Evolutionary conservation across 768 basidiomycete genomes (phyloP), one percentile per base, ranked within the genome.

Genomic region (Lyophyllum semitale): DNA sequence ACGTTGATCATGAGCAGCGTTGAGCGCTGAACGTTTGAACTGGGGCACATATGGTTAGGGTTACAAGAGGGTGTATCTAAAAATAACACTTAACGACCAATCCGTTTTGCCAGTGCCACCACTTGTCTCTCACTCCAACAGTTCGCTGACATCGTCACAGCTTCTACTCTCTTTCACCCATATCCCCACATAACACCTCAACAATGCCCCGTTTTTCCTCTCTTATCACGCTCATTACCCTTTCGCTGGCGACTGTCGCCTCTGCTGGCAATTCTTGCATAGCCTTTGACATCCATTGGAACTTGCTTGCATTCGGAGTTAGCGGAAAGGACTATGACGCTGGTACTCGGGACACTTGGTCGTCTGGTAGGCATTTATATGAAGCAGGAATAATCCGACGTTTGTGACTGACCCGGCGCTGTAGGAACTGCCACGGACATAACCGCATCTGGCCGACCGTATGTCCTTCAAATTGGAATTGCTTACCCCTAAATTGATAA

Each of bases 221-320:
- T 23, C 50, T 55, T 18, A 4, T 58, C 53, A 61, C 60, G 47
- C 53, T 61, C 60, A 13, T 67, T 55, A 50, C 62, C 29, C 59
- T 69, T 26, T 64, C 61, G 17, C 43, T 66, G 42, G 58, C 57
- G 15, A 46, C 50, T 15, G 48, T 57, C 9, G 63, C 55, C 9
- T 58, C 56, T 48, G 65, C 65, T 48, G 53, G 58, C 43, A 63
- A 63, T 51, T 61, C 65, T 9, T 96, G 94, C 67, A 76, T 93
- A 35, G 81, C 87, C 20, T 95, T 95, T 66, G 94, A 96, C 66
- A 64, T 77, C 40, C 75, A 72, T 62, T 94, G 88, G 85, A 93
- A 95, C 69, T 80, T 98, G 49, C 84, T 92, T 49, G 91, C 88
- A 20, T 92, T 98, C 67, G 91, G 90, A 51, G 82, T 92, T 57